These are phyloP conservation scores for Prorocentrum cordatum DNA, from an alignment of 169 alveolate species.

Conservation along the genomic window DNA sequence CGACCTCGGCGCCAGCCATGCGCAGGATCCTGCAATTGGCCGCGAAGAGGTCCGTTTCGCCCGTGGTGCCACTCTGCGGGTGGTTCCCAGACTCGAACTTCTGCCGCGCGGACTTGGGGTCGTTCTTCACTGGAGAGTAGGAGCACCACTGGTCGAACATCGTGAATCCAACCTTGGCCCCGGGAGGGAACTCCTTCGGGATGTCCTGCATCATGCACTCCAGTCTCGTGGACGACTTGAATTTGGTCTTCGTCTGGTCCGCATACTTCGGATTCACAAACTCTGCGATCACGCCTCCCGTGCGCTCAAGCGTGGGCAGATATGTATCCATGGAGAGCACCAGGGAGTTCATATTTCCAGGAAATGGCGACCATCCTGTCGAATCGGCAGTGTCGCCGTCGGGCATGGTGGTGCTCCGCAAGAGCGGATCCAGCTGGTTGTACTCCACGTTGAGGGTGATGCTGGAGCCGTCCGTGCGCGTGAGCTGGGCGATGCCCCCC, in stretches of 20 bases:
- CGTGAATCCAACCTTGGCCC: constrained; percentile 72
- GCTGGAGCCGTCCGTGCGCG: not conserved
- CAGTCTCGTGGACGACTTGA: constrained; percentile 84
- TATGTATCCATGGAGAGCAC: constrained; percentile 77
- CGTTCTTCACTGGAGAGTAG: constrained; percentile 72
- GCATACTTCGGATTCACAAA: constrained; percentile 88
- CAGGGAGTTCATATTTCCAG: constrained; percentile 84
- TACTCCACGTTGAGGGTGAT: constrained; percentile 53
- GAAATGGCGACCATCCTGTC: constrained; percentile 78
- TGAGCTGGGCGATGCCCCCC: not conserved
- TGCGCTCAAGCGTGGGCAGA: constrained; percentile 74
- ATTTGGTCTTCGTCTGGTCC: constrained; percentile 79
- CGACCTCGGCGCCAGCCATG: no score
- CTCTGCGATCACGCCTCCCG: constrained; percentile 86
- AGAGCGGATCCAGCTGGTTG: constrained; percentile 80
- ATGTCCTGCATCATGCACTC: constrained; percentile 88
- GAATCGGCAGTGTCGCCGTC: constrained; percentile 74
- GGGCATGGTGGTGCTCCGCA: constrained; percentile 76
- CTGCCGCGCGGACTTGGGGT: constrained; percentile 68
- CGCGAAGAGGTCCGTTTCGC: no score
- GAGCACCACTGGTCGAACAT: constrained; percentile 71
- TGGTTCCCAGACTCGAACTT: no score
- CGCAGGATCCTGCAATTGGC: no score
- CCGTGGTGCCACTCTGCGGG: no score
- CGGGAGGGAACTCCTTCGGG: no score